These are phyloP conservation scores for Salix viminalis DNA, from an alignment of 345 rosid genomes.

Conservation along the genomic window DNA sequence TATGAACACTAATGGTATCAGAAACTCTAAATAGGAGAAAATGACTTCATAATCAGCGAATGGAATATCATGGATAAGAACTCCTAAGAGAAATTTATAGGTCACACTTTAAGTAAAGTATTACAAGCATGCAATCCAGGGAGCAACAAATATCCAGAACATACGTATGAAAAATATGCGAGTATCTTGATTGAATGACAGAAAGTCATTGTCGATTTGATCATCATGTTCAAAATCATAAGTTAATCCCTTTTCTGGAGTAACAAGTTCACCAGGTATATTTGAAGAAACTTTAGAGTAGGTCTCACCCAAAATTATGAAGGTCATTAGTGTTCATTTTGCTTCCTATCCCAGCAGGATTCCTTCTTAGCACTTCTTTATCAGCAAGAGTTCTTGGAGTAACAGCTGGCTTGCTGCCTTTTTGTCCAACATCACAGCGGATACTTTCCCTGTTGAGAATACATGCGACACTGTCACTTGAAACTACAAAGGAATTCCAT, in stretches of 20 bases:
- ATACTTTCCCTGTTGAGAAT: slow-evolving; percentile 29
- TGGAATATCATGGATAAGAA: not conserved
- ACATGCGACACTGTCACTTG: slow-evolving; percentile 2
- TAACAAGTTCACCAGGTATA: too few relatives aligned
- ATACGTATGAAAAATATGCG: not conserved
- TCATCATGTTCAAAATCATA: too few relatives aligned
- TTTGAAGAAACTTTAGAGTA: not conserved
- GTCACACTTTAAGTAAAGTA: not conserved
- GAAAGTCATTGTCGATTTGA: not conserved
- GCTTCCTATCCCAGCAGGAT: slow-evolving; percentile 31
- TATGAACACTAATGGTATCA: not conserved
- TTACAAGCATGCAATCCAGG: not conserved
- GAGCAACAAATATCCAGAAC: not conserved
- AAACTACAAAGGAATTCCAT: not conserved
- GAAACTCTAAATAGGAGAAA: not conserved
- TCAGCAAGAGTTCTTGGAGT: slow-evolving; percentile 30
- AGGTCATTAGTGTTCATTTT: slow-evolving; percentile 12
- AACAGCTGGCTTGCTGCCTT: slow-evolving; percentile 28
- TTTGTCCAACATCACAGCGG: slow-evolving; percentile 23
- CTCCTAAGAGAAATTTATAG: not conserved
- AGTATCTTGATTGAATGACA: not conserved
- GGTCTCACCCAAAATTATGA: slow-evolving; percentile 31
- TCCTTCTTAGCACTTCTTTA: slow-evolving; percentile 32
- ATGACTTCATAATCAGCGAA: not conserved
- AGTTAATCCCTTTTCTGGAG: too few relatives aligned